phyloP scores from a whole-genome alignment of 495 filamentous ascomycete genomes.

The Penicillium verhagenii region DNA sequence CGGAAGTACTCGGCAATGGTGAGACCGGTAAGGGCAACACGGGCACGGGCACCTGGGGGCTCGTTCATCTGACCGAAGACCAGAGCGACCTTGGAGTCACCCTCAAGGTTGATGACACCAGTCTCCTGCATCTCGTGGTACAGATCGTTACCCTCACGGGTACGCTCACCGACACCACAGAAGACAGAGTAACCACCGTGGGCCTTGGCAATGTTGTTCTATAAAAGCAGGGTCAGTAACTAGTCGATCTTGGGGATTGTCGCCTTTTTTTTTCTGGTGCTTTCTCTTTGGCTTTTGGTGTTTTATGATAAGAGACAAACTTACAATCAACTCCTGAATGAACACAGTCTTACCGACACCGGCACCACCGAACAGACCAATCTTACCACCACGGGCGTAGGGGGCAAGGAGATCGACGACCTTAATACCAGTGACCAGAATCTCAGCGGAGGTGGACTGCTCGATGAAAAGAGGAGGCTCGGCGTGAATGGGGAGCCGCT shows the following conservation, averaged over 20 bases:
- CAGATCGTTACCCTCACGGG: constrained; percentile 99
- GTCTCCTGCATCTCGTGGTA: constrained; percentile 99
- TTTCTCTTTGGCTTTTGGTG: background rate
- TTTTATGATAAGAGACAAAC: constrained; percentile 18
- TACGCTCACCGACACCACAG: constrained; percentile 99
- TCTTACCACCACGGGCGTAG: constrained; percentile 99
- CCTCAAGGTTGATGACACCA: constrained; percentile 97
- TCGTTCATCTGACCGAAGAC: constrained; percentile 99
- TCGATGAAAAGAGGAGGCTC: constrained; percentile 88
- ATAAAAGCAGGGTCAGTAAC: background rate
- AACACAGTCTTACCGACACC: constrained; percentile 99
- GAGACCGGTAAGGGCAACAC: constrained; percentile 93
- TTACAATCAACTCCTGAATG: constrained; percentile 97
- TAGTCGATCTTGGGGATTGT: background rate
- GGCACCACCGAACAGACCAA: constrained; percentile 99
- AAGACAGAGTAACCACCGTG: constrained; percentile 99
- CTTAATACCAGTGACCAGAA: constrained; percentile 99
- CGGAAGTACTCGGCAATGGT: constrained; percentile 97
- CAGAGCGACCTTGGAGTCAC: constrained; percentile 98
- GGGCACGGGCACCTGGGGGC: constrained; percentile 98
- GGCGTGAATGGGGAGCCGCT: constrained; percentile 87
- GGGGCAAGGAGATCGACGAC: constrained; percentile 97
- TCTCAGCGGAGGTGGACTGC: constrained; percentile 92
- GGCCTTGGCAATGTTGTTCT: constrained; percentile 99
- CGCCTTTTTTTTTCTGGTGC: too few relatives aligned